Evolutionary conservation across 176 grass and related monocot genomes (phyloP), one percentile per base, ranked within the genome.

Genomic region (Calamus simplicifolius): DNA sequence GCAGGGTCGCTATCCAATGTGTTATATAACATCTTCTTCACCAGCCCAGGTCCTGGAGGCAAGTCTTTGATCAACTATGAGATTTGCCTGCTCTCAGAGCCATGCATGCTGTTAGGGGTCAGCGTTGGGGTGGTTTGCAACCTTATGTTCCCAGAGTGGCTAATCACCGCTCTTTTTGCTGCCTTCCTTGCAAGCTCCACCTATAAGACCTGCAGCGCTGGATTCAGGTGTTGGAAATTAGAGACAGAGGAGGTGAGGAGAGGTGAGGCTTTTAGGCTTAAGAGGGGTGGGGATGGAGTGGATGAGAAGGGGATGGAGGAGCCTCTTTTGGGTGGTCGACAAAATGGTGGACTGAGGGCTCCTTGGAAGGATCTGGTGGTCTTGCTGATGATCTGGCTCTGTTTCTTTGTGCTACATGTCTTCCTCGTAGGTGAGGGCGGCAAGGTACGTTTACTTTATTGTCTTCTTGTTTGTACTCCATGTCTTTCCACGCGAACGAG

Each of bases 1-100:
- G 85, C 75, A 21, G 89, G 75, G 60, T 76, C 85, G 10, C 38
- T 81, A 0, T 82, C 79, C 5, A 89, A 89, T 51, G 85, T 89
- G 71, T 30, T 89, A 6, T 83, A 83, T 79, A 82, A 69, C 79
- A 64, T 95, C 62, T 58, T 51, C 50, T 64, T 54, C 73, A 61
- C 51, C 27, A 54, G 58, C 16, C 16, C 5, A 7, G 26, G 63
- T 14, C 6, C 15, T 5, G 49, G 4, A 18, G 63, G 49, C 43
- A 56, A 55, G 48, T 19, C 79, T 0, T 57, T 81, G 57, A 75
- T 95, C 35, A 43, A 43, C 35, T 43, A 43, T 43, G 35, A 43
- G 35, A 43, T 43, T 43, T 43, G 35, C 13, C 35, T 43, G 35
- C 35, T 43, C 35, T 43, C 35, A 10, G 35, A 43, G 35, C 35